These are phyloP conservation scores for Chenopodium berlandieri DNA, from an alignment of 148 eudicot genomes.

Conservation along the genomic window DNA sequence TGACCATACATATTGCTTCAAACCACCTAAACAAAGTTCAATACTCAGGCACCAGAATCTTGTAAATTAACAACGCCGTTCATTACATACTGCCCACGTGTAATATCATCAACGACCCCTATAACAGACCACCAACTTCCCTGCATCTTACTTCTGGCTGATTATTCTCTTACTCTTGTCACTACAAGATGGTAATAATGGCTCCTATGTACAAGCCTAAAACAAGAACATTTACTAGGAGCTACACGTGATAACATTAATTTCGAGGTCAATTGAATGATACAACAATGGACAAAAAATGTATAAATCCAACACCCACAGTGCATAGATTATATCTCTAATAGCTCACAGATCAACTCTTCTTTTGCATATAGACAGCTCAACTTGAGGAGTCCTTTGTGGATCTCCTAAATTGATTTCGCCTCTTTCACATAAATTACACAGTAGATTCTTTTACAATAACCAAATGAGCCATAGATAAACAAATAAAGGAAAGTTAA, in stretches of 20 bases:
- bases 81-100: not conserved
- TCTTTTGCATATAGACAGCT: not conserved
- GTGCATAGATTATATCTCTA: not conserved
- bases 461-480: not conserved
- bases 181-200: not conserved
- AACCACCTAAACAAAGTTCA: not conserved
- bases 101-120: not conserved
- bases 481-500: not conserved
- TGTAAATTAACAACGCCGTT: not conserved
- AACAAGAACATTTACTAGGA: not conserved
- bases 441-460: not conserved
- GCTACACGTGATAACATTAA: not conserved
- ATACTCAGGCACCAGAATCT: not conserved
- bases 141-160: not conserved
- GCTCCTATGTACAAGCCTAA: not conserved
- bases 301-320: not conserved
- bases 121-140: not conserved
- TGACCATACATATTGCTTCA: constrained; percentile 1
- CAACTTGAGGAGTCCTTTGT: not conserved
- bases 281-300: not conserved
- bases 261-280: not conserved
- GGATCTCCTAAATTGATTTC: not conserved
- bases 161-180: not conserved
- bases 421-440: not conserved
- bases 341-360: not conserved